Evolutionary conservation across 2,329 filamentous ascomycete genomes (phyloP), one percentile per base, ranked within the genome.

Genomic region (Sphaerostilbella broomeana): DNA sequence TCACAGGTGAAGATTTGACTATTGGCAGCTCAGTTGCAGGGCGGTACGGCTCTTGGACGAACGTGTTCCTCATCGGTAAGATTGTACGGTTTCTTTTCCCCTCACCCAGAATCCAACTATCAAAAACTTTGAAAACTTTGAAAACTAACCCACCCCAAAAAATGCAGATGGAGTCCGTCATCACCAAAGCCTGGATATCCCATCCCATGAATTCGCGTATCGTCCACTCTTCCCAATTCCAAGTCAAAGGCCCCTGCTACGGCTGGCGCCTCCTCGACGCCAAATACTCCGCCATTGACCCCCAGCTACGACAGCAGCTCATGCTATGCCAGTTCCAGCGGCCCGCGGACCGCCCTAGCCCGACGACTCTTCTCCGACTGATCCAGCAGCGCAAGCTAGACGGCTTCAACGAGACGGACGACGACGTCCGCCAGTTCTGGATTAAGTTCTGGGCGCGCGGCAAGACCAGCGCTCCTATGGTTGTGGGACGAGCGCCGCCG

Each of bases 21-120:
- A 33, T 6, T 45, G 45, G 16, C 27, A 21, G 32, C 16, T 9
- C 35, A 16, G 22, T 54, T 27, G 55, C 53, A 2, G 55, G 55
- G 0, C 53, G 55, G 20, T 58, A 46, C 38, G 55, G 55, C 2
- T 42, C 38, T 6, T 58, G 55, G 55, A 56, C 55, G 2, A 56
- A 55, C 27, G 37, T 56, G 19, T 58, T 56, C 31, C 40, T 54
- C 20, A 48, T 55, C 15, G 55, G 41, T 5, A 52, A 47, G 43
- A 45, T 53, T 27, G 55, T 55, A 19, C 48, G 51, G 48, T 12
- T 7, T 5, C 20, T 19, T 11, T 22, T 13, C 34, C n/a, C 12
- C 20, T 22, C n/a, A n/a, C n/a, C n/a, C n/a, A n/a, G n/a, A n/a
- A n/a, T n/a, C n/a, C n/a, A n/a, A n/a, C n/a, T n/a, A n/a, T n/a